Percentiles rank a stretch among this genome's conserved stretches.
phyloP scores from a whole-genome alignment of 2,329 filamentous ascomycete genomes.

The Anisogramma anomala region DNA sequence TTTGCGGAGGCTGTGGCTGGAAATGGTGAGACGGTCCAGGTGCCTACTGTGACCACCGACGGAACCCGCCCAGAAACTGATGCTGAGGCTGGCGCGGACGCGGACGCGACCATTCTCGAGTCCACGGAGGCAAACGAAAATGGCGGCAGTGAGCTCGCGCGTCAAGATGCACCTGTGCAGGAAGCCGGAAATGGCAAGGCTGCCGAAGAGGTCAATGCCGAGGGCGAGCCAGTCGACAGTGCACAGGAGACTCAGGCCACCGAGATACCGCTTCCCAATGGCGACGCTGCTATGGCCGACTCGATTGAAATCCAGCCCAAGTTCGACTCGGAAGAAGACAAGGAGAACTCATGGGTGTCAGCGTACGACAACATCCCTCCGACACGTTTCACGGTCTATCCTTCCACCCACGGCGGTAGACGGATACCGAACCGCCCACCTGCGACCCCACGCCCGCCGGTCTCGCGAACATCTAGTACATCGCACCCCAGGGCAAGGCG shows the following conservation, averaged over 20 bases:
- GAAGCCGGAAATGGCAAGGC: background rate
- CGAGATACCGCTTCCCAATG: slow-evolving; percentile 16
- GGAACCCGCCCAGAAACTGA: slow-evolving; percentile 22
- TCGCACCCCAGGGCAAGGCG: slow-evolving; percentile 28
- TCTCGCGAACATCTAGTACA: slow-evolving; percentile 24
- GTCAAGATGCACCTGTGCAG: slow-evolving; percentile 9
- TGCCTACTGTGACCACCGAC: slow-evolving; percentile 17
- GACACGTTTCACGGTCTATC: slow-evolving; percentile 67
- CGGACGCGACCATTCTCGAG: slow-evolving; percentile 23
- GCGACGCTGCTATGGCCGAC: slow-evolving; percentile 17
- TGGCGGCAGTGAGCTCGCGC: slow-evolving; percentile 1
- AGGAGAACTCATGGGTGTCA: slow-evolving; percentile 28
- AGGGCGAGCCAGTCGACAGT: slow-evolving; percentile 8
- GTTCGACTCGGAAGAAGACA: slow-evolving; percentile 20
- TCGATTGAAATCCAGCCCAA: slow-evolving; percentile 11
- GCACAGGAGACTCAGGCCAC: slow-evolving; percentile 13
- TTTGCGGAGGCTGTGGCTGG: slow-evolving; percentile 21
- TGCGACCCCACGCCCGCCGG: slow-evolving; percentile 29
- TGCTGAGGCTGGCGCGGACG: slow-evolving; percentile 9
- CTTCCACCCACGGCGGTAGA: slow-evolving; percentile 43
- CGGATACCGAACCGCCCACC: slow-evolving; percentile 32
- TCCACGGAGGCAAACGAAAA: slow-evolving; percentile 30
- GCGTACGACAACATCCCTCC: slow-evolving; percentile 51
- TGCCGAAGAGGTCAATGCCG: background rate
- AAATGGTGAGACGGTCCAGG: slow-evolving; percentile 23